Base-by-base conservation (phyloP, 345 rosid species). In the Hibiscus trionum region DNA sequence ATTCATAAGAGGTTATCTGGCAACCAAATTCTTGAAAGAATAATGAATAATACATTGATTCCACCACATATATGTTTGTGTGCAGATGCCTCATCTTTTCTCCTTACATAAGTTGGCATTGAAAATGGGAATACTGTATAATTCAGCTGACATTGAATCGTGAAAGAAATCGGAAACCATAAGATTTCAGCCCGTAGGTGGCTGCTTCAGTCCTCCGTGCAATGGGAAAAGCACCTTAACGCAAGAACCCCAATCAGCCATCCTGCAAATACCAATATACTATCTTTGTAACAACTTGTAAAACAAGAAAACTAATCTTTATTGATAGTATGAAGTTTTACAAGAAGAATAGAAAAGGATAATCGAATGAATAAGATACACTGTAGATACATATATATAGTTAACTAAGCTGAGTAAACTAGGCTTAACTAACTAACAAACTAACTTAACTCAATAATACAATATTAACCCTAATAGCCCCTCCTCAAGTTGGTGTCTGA, bases 41-140 rank as follows among this genome's bases (percentile, higher is more conserved):
- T 31, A 76, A 82, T 42, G 69, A 82, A 83, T 62, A 21, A 1
- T 21, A 26, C 60, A 46, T 11, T 56, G 68, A 62, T 72, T 70
- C 76, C 61, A 46, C 2, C 55, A 72, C 70, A 21, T 42, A 21
- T 24, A 7, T 35, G 39, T 35, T 7, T 35, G 39, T 31, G 39
- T 21, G 44, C 27, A 76, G 74, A 64, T 57, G 63, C 65, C 78
- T 71, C 74, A n/a, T 64, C 77, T 24, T 62, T 73, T 69, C 68
- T 72, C 66, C 56, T 61, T 44, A 24, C 6, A 75, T 31, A 52
- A 39, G 60, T 64, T 39, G 61, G 76, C 57, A 61, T 46, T 59
- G 52, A 53, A 55, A 68, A 44, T 0, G 66, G 58, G 47, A 50
- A 37, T 55, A 50, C 35, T 61, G 46, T 49, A 31, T 27, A 35